Percentiles rank a stretch among this genome's conserved stretches.
Conservation (phyloP, 2,329 filamentous ascomycete species). For the Arthrobotrys conoides region DNA sequence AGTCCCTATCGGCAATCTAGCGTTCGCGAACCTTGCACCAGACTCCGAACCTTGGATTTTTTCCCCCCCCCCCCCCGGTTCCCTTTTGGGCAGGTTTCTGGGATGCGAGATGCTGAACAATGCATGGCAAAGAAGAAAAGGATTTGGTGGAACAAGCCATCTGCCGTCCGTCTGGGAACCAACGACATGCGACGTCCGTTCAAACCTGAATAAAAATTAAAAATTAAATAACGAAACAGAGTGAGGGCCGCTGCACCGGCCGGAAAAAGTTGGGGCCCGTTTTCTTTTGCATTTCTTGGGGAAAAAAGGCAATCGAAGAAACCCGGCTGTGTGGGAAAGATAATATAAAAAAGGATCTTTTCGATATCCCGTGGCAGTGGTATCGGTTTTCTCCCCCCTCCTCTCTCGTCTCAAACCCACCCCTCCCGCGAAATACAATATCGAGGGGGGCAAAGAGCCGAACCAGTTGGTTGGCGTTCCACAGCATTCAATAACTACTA, state of each 20-base stretch:
- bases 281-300: background rate
- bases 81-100: constrained; percentile 55
- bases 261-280: constrained; percentile 2
- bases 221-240: too few relatives aligned
- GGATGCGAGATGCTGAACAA: constrained; percentile 50
- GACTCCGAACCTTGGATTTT: constrained; percentile 55
- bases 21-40: constrained; percentile 52
- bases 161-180: constrained; percentile 16
- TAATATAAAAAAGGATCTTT: constrained; percentile 23
- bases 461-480: constrained; percentile 46
- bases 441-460: background rate
- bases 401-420: constrained; percentile 8
- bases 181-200: background rate
- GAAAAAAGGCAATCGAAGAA: background rate
- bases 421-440: background rate
- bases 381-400: background rate
- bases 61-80: constrained; percentile 53
- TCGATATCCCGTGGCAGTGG: constrained; percentile 1
- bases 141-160: constrained; percentile 29
- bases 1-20: constrained; percentile 61
- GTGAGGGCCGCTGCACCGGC: background rate
- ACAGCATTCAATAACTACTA: too few relatives aligned
- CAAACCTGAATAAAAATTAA: too few relatives aligned
- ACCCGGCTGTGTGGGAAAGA: constrained; percentile 34
- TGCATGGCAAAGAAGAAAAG: constrained; percentile 45